Conservation (phyloP, 1,284 basidiomycete genomes). For the Leccinum fallax region DNA sequence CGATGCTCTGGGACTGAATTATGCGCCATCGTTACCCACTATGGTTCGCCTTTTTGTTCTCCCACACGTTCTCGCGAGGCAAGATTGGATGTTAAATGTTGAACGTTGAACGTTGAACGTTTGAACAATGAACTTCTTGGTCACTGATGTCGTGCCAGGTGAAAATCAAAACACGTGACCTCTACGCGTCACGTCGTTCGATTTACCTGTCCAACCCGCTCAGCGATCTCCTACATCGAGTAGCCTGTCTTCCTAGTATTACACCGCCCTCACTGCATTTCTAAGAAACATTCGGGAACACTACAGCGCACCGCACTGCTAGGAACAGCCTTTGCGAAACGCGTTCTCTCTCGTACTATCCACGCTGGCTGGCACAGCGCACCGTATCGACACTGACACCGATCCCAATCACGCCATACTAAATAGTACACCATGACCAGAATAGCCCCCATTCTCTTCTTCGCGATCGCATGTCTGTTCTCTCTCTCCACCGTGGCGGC, state of each 20-base stretch:
- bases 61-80: background rate
- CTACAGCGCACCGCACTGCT: background rate
- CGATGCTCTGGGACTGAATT: background rate
- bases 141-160: conserved; percentile 44
- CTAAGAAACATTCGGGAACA: background rate
- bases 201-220: background rate
- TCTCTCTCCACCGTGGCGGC: conserved; percentile 4
- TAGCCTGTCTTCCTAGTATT: background rate
- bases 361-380: background rate
- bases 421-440: conserved; percentile 8
- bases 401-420: background rate
- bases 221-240: background rate
- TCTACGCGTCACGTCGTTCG: background rate
- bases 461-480: conserved; percentile 15
- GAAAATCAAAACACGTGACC: conserved; percentile 26
- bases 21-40: background rate
- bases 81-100: background rate
- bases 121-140: no score
- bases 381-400: background rate
- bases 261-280: conserved; percentile 59
- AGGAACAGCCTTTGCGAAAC: background rate
- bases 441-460: background rate
- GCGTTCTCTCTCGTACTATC: background rate
- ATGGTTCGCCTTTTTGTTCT: background rate
- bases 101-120: background rate